Conservation (phyloP, 352 stramenopile genomes). For the Pythium periplocum region DNA sequence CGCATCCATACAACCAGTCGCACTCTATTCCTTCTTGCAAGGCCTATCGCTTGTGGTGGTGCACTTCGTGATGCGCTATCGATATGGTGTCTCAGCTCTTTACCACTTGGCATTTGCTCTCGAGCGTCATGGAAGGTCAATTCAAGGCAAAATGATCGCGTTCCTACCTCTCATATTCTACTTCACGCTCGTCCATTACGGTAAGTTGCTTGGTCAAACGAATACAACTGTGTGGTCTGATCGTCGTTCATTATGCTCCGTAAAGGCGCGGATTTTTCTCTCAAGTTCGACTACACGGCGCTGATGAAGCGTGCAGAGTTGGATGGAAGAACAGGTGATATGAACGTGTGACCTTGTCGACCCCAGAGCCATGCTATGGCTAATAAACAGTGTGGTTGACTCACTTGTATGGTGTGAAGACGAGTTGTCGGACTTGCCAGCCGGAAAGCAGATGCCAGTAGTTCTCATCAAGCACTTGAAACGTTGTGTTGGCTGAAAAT, state of each 20-base stretch:
- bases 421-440: too few species aligned
- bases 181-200: conserved; percentile 12
- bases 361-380: too few species aligned
- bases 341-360: too few species aligned
- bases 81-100: conserved; percentile 15
- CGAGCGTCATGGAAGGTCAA: conserved; percentile 11
- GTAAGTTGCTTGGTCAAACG: background rate
- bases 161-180: conserved; percentile 16
- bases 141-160: conserved; percentile 18
- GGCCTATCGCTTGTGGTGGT: conserved; percentile 11
- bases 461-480: too few species aligned
- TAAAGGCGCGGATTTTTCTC: conserved; percentile 8
- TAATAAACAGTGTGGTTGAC: too few species aligned
- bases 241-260: too few species aligned
- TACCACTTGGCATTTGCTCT: conserved; percentile 21
- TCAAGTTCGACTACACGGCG: conserved; percentile 3
- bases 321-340: too few species aligned
- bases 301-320: background rate
- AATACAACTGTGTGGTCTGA: too few species aligned
- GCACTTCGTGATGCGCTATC: conserved; percentile 15
- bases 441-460: too few species aligned
- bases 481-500: too few species aligned
- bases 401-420: too few species aligned
- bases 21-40: conserved; percentile 17
- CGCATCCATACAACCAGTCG: background rate